Evolutionary conservation across 805 yeast species (phyloP), one percentile per base, ranked within the genome.

Genomic region (Ogataea pini): DNA sequence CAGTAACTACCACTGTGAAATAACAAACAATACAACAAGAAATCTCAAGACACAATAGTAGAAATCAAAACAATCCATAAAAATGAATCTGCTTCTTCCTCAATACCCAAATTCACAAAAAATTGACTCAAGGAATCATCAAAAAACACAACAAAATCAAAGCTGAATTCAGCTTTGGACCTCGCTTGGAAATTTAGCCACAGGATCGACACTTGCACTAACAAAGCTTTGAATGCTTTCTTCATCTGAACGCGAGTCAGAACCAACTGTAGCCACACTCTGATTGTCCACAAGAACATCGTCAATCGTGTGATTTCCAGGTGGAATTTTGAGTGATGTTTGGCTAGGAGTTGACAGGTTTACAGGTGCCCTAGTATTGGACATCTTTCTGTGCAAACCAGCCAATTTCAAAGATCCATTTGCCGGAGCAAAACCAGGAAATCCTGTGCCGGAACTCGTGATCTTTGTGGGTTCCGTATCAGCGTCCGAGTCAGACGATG

Each of bases 171-270:
- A 31, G 16, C 34, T 36, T 24, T 36, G 34, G 24, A 39, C 20
- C 43, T 47, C 43, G 28, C 42, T 47, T 3, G 50, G 39, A 29
- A 18, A 44, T 8, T 44, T 65, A 57, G 68, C 61, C 42, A 66
- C 42, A 7, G 63, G 57, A 14, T 64, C 72, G 25, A 67, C 62
- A n/a, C 64, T 62, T 24, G 58, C 57, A 7, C 65, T 61, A 18
- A 68, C 73, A 40, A 63, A 57, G 40, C 62, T 53, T 16, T 59
- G 55, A 33, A 52, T 44, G 44, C 63, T 57, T 18, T 54, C 65
- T 13, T 52, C 55, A 44, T 60, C 62, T 1, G 63, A 59, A 24
- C 45, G 44, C 9, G 44, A 36, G n/a, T n/a, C 10, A 24, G 44
- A 36, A 19, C 14, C 10, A 24, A 12, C 14, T 10, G 37, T 32